phyloP scores from a whole-genome alignment of 495 filamentous ascomycete species.

The Parathielavia appendiculata region DNA sequence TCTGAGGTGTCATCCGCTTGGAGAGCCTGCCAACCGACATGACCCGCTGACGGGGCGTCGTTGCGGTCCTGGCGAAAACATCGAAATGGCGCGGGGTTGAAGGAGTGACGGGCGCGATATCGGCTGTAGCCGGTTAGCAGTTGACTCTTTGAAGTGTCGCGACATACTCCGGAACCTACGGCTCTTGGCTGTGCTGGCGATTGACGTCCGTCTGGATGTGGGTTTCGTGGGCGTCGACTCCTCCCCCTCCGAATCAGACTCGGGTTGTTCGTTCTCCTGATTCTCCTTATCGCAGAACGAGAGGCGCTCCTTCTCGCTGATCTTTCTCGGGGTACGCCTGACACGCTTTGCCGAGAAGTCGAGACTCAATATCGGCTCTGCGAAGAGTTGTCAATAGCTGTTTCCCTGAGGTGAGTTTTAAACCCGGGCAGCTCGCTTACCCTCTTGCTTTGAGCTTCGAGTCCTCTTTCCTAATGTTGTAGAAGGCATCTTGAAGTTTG shows the following conservation, averaged over 20 bases:
- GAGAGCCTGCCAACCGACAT: conserved; percentile 48
- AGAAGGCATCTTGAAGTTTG: conserved; percentile 48
- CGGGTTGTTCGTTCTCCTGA: conserved; percentile 28
- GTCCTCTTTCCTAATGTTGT: conserved; percentile 70
- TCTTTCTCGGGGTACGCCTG: conserved; percentile 43
- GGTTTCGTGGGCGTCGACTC: conserved; percentile 31
- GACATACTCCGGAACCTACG: background rate
- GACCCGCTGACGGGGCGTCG: conserved; percentile 46
- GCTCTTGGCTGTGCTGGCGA: conserved; percentile 18
- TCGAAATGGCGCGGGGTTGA: conserved; percentile 55
- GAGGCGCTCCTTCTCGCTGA: conserved; percentile 36
- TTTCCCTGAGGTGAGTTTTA: conserved; percentile 15
- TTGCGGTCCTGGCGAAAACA: conserved; percentile 42
- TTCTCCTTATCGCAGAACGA: conserved; percentile 34
- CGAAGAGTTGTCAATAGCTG: conserved; percentile 30
- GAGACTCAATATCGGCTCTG: conserved; percentile 21
- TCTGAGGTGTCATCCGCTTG: conserved; percentile 52
- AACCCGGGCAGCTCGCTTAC: conserved; percentile 43
- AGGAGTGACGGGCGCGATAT: conserved; percentile 54
- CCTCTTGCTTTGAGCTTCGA: conserved; percentile 50
- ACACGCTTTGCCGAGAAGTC: conserved; percentile 53
- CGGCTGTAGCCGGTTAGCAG: conserved; percentile 4
- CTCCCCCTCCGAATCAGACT: conserved; percentile 16
- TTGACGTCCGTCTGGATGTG: conserved; percentile 12
- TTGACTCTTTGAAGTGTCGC: background rate